These are phyloP conservation scores for Vitis hybrid DNA, from an alignment of 177 flowering plant species.

Conservation along the genomic window DNA sequence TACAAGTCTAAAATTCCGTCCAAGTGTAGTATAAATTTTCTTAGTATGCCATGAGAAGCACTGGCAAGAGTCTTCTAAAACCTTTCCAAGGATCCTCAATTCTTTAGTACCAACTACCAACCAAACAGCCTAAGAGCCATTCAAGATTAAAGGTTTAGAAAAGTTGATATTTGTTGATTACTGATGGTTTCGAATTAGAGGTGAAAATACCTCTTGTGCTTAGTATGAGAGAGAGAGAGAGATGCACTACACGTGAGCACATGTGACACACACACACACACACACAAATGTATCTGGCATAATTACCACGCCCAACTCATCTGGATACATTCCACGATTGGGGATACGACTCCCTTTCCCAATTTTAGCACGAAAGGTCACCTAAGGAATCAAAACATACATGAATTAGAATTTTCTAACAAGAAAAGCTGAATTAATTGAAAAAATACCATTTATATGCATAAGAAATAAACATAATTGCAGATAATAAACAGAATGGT, in stretches of 20 bases:
- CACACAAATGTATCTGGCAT: neutral
- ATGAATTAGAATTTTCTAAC: neutral
- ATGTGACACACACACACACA: too few species aligned
- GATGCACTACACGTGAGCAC: neutral
- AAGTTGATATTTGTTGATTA: too few species aligned
- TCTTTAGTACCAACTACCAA: too few species aligned
- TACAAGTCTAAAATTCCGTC: too few species aligned
- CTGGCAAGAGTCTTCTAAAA: too few species aligned
- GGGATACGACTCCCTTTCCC: constrained; percentile 66
- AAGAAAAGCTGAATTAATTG: too few species aligned
- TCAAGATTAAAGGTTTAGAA: too few species aligned
- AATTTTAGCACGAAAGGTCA: constrained; percentile 94
- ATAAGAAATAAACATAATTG: neutral
- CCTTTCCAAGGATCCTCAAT: too few species aligned
- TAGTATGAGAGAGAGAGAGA: neutral
- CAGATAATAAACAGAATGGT: neutral
- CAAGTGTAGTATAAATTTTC: too few species aligned
- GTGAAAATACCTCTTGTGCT: neutral
- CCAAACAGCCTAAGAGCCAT: too few species aligned
- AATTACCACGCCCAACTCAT: constrained; percentile 91
- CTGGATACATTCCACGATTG: constrained; percentile 80
- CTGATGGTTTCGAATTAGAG: neutral
- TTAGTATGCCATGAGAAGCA: too few species aligned
- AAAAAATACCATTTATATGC: neutral
- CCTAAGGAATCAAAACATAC: constrained; percentile 36